Conservation (phyloP, 148 eudicot species). For the Mesembryanthemum crystallinum region DNA sequence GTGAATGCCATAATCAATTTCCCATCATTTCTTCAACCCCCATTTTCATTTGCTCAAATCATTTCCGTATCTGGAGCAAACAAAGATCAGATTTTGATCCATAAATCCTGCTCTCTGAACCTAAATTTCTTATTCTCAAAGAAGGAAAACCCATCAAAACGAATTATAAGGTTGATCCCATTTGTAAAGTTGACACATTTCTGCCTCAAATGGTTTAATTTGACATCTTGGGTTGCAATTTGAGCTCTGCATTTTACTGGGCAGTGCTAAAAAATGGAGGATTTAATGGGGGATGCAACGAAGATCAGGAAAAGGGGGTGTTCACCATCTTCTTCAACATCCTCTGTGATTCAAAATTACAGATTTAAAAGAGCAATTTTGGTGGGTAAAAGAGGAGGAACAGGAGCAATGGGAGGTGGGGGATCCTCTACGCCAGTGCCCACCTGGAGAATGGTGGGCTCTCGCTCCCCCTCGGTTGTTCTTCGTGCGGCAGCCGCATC, state of each 20-base stretch:
- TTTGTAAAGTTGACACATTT: conserved; percentile 6
- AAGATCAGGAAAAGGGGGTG: conserved; percentile 90
- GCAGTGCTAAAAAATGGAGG: conserved; percentile 23
- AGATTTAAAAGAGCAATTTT: conserved; percentile 73
- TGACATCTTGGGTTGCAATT: not conserved
- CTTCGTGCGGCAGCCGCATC: conserved; percentile 31
- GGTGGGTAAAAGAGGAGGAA: conserved; percentile 46
- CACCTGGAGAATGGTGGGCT: conserved; percentile 61
- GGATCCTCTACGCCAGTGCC: conserved; percentile 76
- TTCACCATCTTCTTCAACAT: conserved; percentile 80
- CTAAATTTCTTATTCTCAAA: conserved; percentile 11
- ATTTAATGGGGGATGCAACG: conserved; percentile 29
- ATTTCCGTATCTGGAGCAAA: not conserved
- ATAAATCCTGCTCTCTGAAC: not conserved
- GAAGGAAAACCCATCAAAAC: conserved; percentile 12
- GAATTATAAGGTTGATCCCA: conserved; percentile 4
- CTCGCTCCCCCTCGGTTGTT: conserved; percentile 40
- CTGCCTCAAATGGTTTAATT: not conserved
- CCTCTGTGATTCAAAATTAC: conserved; percentile 64
- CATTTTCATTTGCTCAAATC: not conserved
- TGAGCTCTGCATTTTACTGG: not conserved
- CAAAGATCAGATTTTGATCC: conserved; percentile 13
- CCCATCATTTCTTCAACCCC: conserved; percentile 23
- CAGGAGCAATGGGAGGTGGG: conserved; percentile 25
- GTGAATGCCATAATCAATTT: not conserved